Percentiles rank a stretch among this genome's conserved stretches.
Conservation (phyloP, 1,139 yeast genomes). For the Taiozyma sp. region DNA sequence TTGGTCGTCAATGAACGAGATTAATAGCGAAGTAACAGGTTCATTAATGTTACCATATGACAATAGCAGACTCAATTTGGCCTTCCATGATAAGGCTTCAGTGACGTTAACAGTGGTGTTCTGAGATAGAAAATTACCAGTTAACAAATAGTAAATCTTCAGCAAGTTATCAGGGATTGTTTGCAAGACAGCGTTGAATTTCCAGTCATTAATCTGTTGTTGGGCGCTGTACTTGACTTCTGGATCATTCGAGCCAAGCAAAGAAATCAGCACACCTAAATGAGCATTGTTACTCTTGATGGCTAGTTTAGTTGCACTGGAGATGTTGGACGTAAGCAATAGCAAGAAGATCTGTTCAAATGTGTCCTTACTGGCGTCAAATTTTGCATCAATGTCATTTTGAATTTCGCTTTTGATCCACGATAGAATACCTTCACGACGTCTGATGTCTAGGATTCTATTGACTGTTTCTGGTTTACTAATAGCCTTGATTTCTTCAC, state of each 20-base stretch:
- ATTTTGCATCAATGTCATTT: slow-evolving; percentile 37
- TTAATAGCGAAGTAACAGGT: slow-evolving; percentile 33
- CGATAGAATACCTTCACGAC: slow-evolving; percentile 40
- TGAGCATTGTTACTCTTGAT: slow-evolving; percentile 56
- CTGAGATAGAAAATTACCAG: slow-evolving; percentile 43
- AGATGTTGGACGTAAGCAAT: slow-evolving; percentile 52
- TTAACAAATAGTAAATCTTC: slow-evolving; percentile 57
- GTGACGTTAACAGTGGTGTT: slow-evolving; percentile 30
- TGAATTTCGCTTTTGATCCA: slow-evolving; percentile 56
- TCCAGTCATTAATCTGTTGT: slow-evolving; percentile 66
- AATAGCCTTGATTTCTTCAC: slow-evolving; percentile 21
- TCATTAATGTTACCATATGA: slow-evolving; percentile 52
- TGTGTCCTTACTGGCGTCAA: slow-evolving; percentile 27
- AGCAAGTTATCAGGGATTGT: slow-evolving; percentile 48
- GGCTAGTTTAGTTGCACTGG: slow-evolving; percentile 58
- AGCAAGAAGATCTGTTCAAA: slow-evolving; percentile 47
- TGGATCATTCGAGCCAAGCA: slow-evolving; percentile 64
- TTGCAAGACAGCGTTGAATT: slow-evolving; percentile 31
- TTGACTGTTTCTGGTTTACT: slow-evolving; percentile 26
- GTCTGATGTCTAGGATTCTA: slow-evolving; percentile 33
- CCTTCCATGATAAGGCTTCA: slow-evolving; percentile 58
- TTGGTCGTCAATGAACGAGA: slow-evolving; percentile 22
- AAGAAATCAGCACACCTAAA: slow-evolving; percentile 62
- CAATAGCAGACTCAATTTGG: slow-evolving; percentile 50
- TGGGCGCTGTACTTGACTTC: slow-evolving; percentile 49